Evolutionary conservation across 768 basidiomycete species (phyloP).

Genomic region (Austroboletus festivus): DNA sequence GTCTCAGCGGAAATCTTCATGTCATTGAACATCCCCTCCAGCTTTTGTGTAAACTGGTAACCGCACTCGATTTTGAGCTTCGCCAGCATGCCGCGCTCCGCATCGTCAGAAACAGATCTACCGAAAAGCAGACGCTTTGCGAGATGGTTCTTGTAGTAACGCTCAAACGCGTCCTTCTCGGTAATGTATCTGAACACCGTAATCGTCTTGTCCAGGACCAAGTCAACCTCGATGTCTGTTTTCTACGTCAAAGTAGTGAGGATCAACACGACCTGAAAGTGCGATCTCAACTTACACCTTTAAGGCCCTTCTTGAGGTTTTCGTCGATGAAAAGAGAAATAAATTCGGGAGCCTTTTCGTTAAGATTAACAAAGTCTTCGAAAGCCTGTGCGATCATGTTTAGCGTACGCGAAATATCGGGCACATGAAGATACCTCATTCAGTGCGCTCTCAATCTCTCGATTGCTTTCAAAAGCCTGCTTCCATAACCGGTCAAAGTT

Average conservation of each 20-base stretch:
- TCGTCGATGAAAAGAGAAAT: constrained; percentile 98
- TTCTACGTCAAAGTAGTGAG: constrained; percentile 51
- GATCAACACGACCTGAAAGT: background rate
- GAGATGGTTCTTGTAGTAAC: constrained; percentile 95
- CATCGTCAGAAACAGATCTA: constrained; percentile 94
- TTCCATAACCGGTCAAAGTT: constrained; percentile 79
- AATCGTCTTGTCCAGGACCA: constrained; percentile 91
- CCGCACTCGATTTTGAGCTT: constrained; percentile 97
- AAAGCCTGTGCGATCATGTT: constrained; percentile 64
- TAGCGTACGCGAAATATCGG: background rate
- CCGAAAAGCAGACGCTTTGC: constrained; percentile 85
- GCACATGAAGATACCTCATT: constrained; percentile 64
- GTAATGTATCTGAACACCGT: constrained; percentile 90
- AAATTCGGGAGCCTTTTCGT: constrained; percentile 86
- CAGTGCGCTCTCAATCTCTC: constrained; percentile 73
- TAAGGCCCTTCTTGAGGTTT: constrained; percentile 89
- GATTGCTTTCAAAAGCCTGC: constrained; percentile 66
- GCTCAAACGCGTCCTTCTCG: constrained; percentile 97
- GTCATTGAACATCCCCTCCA: constrained; percentile 99
- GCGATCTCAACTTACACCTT: constrained; percentile 61
- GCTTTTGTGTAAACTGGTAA: constrained; percentile 93
- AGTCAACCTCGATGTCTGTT: constrained; percentile 90
- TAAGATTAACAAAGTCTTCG: constrained; percentile 84
- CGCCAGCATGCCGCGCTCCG: constrained; percentile 94
- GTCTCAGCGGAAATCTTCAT: constrained; percentile 87